Percentiles rank a stretch among this genome's conserved stretches.
Conservation (phyloP, 805 yeast genomes). For the Candida easanensis region DNA sequence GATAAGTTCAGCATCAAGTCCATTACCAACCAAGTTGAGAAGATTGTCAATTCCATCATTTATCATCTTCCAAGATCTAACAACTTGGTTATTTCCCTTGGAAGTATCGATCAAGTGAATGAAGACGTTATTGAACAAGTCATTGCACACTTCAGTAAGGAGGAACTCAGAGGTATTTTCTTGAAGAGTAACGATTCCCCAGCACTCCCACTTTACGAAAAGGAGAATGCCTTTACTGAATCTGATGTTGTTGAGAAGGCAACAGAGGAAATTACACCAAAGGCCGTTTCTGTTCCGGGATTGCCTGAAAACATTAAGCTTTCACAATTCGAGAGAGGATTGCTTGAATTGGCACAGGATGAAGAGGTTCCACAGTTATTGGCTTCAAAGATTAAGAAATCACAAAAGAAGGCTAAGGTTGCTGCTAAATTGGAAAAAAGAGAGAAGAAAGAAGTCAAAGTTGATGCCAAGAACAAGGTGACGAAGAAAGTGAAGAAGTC, state of each 20-base stretch:
- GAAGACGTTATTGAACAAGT: slow-evolving; percentile 52
- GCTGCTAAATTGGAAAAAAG: slow-evolving; percentile 16
- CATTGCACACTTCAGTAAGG: slow-evolving; percentile 41
- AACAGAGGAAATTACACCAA: not conserved
- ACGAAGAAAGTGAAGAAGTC: slow-evolving; percentile 14
- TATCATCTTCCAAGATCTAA: slow-evolving; percentile 74
- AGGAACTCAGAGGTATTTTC: slow-evolving; percentile 53
- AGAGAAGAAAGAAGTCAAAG: slow-evolving; percentile 5
- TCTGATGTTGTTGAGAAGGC: slow-evolving; percentile 26
- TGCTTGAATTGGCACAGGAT: slow-evolving; percentile 81
- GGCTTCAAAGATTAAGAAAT: slow-evolving; percentile 50
- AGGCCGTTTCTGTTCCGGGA: slow-evolving; percentile 28
- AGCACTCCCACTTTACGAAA: slow-evolving; percentile 76
- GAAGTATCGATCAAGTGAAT: slow-evolving; percentile 44
- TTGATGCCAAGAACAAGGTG: slow-evolving; percentile 17
- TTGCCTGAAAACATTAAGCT: slow-evolving; percentile 41
- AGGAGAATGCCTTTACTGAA: slow-evolving; percentile 45
- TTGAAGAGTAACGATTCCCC: slow-evolving; percentile 74
- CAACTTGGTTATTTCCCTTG: slow-evolving; percentile 63
- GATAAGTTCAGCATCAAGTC: slow-evolving; percentile 45
- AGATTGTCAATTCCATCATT: slow-evolving; percentile 54
- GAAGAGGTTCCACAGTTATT: slow-evolving; percentile 61
- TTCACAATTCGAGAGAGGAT: slow-evolving; percentile 67
- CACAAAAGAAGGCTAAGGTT: slow-evolving; percentile 30
- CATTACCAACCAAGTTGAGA: slow-evolving; percentile 55